Evolutionary conservation across 306 rosid species (phyloP).

Genomic region (Mucuna pruriens): DNA sequence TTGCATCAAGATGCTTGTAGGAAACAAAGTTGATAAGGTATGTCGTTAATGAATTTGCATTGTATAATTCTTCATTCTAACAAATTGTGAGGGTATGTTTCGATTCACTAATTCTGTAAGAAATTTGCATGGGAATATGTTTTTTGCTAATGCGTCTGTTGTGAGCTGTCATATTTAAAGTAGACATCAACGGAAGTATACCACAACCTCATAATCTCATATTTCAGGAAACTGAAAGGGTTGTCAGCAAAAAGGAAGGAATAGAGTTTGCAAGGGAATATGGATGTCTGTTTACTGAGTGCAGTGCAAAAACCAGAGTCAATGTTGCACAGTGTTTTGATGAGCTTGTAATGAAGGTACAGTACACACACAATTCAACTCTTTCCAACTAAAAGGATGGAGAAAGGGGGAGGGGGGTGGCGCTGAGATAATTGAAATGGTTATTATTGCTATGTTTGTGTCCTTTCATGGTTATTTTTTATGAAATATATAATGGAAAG

Average conservation of each 20-base stretch:
- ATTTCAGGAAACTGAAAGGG: slow-evolving; percentile 76
- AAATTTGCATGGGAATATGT: background rate
- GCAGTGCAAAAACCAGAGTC: slow-evolving; percentile 82
- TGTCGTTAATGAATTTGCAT: slow-evolving; percentile 13
- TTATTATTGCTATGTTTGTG: background rate
- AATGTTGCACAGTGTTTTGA: slow-evolving; percentile 82
- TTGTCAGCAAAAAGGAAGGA: slow-evolving; percentile 73
- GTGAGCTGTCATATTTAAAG: slow-evolving; percentile 6
- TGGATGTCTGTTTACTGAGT: slow-evolving; percentile 75
- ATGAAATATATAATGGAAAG: background rate
- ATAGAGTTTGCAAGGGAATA: slow-evolving; percentile 75
- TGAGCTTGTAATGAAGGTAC: slow-evolving; percentile 81
- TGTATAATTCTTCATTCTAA: background rate
- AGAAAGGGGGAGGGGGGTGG: background rate
- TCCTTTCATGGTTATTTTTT: background rate
- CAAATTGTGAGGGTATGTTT: background rate
- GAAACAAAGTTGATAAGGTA: slow-evolving; percentile 84
- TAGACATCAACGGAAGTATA: background rate
- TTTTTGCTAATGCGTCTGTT: slow-evolving; percentile 5
- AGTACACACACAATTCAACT: slow-evolving; percentile 45
- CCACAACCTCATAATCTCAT: background rate
- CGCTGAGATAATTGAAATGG: background rate
- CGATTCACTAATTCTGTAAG: background rate
- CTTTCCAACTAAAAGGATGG: background rate
- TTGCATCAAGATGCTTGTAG: slow-evolving; percentile 85